A percentile compares a stretch with the other conserved stretches of the same genome.
Conservation (phyloP, 2,329 filamentous ascomycete species). For the Parascedosporium putredinis region DNA sequence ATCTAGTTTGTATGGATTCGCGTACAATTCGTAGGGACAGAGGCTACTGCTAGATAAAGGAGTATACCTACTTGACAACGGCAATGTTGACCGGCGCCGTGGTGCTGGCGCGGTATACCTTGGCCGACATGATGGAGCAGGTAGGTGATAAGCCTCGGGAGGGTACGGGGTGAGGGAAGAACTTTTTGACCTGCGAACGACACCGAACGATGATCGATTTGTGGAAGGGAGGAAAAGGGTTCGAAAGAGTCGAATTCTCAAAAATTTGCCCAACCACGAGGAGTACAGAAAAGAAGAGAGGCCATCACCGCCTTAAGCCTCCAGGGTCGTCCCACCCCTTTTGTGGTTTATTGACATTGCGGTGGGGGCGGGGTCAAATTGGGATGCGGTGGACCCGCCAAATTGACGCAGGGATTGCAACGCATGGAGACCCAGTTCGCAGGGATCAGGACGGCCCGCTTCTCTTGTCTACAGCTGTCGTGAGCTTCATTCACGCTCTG, state of each 20-base stretch:
- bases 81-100: constrained; percentile 97
- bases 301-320: too few species aligned
- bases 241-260: too few species aligned
- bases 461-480: background rate
- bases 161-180: background rate
- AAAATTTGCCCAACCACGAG: too few species aligned
- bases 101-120: constrained; percentile 83
- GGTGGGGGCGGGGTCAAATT: background rate
- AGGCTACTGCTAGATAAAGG: constrained; percentile 6
- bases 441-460: too few species aligned
- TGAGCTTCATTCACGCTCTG: too few species aligned
- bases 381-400: too few species aligned
- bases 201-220: too few species aligned
- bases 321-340: background rate
- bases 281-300: too few species aligned
- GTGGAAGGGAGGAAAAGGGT: background rate
- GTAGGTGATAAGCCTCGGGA: background rate
- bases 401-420: too few species aligned
- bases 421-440: too few species aligned
- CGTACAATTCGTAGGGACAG: background rate
- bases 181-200: too few species aligned
- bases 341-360: background rate
- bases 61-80: constrained; percentile 67
- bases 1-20: constrained; percentile 9
- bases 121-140: constrained; percentile 21